Percentiles rank a stretch among this genome's conserved stretches.
Conservation (phyloP, 2,329 filamentous ascomycete species). For the Aspergillus pseudoviridinutans region DNA sequence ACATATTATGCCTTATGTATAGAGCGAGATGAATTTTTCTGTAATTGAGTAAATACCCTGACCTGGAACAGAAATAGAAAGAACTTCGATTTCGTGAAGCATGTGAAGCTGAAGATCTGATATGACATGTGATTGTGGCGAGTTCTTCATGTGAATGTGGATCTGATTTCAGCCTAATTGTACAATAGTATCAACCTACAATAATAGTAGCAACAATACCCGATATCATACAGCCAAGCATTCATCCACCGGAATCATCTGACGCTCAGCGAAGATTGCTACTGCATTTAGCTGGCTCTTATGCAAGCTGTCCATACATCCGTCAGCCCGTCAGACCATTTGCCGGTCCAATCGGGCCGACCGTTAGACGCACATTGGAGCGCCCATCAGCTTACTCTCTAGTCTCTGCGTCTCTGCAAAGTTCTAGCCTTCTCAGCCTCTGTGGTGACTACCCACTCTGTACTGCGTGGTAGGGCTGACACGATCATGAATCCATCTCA, state of each 20-base stretch:
- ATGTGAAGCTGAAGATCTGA: not conserved
- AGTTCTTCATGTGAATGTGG: slow-evolving; percentile 7
- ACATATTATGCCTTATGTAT: not conserved
- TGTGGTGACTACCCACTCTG: not conserved
- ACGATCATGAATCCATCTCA: not conserved
- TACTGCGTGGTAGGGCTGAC: not conserved
- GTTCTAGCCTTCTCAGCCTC: not conserved
- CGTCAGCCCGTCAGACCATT: not conserved
- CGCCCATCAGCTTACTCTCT: too few species aligned
- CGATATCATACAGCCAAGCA: not conserved
- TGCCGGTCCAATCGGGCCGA: not conserved
- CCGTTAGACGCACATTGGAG: not conserved
- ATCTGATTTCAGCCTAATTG: not conserved
- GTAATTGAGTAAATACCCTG: not conserved
- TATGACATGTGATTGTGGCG: slow-evolving; percentile 1
- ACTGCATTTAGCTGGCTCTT: not conserved
- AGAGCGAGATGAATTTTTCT: not conserved
- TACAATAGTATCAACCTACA: too few species aligned
- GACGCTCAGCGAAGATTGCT: not conserved
- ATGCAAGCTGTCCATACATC: not conserved
- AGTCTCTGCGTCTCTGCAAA: not conserved
- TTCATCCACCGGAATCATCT: not conserved
- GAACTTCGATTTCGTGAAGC: not conserved
- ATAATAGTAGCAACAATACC: not conserved
- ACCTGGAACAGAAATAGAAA: not conserved